These are phyloP conservation scores for Pleurotus platypus DNA, from an alignment of 768 basidiomycete species.

Conservation along the genomic window DNA sequence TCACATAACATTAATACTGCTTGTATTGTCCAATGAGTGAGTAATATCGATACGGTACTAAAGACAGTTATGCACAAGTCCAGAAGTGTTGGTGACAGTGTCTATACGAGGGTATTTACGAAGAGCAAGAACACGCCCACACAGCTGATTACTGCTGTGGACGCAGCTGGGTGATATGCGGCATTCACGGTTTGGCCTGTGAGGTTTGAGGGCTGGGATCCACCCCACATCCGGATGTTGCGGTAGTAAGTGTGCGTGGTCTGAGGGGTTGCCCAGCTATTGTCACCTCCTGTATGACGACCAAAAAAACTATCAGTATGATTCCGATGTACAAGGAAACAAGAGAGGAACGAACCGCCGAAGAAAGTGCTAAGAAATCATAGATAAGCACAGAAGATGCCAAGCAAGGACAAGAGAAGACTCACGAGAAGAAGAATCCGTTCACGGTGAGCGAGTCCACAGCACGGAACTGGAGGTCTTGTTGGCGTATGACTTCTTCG, in stretches of 20 bases:
- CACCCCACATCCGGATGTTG: constrained; percentile 65
- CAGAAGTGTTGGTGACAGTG: background rate
- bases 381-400: background rate
- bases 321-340: background rate
- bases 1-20: background rate
- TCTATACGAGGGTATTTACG: background rate
- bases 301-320: constrained; percentile 9
- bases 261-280: constrained; percentile 66
- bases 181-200: constrained; percentile 9
- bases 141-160: background rate
- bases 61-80: background rate
- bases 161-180: background rate
- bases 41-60: too few species aligned
- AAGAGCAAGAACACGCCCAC: background rate
- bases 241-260: constrained; percentile 74
- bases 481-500: constrained; percentile 53
- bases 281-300: constrained; percentile 47
- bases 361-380: constrained; percentile 64
- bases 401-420: constrained; percentile 8
- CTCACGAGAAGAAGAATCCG: constrained; percentile 79
- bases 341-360: constrained; percentile 46
- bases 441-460: constrained; percentile 48
- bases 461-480: constrained; percentile 62
- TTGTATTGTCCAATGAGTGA: too few species aligned
- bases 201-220: constrained; percentile 45